Conservation (phyloP, 1,139 yeast genomes). For the Kodamaea sp. region DNA sequence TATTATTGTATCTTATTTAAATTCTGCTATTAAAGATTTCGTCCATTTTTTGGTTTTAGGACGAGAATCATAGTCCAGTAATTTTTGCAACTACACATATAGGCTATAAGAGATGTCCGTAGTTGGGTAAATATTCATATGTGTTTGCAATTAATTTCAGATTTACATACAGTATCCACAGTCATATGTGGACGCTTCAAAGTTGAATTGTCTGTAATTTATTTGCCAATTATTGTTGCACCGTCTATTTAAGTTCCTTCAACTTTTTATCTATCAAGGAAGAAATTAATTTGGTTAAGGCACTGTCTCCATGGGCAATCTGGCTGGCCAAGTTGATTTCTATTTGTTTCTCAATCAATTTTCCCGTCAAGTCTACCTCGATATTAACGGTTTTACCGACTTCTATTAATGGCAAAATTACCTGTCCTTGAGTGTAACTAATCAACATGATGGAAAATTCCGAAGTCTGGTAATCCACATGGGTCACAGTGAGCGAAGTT, state of each 20-base stretch:
- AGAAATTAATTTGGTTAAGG: slow-evolving; percentile 45
- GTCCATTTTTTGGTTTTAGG: no score
- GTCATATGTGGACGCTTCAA: no score
- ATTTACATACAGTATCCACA: not conserved
- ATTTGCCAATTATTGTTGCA: not conserved
- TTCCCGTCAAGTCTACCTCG: slow-evolving; percentile 94
- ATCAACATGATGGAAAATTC: slow-evolving; percentile 88
- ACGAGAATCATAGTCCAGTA: no score
- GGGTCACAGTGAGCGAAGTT: slow-evolving; percentile 86
- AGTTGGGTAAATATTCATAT: no score
- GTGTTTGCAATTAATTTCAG: no score
- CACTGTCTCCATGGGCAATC: slow-evolving; percentile 44
- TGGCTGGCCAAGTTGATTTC: slow-evolving; percentile 56
- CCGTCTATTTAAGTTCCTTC: slow-evolving; percentile 11
- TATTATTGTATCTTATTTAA: no score
- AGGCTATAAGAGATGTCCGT: no score
- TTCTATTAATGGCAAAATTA: slow-evolving; percentile 65
- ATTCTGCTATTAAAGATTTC: no score
- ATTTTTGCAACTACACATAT: no score
- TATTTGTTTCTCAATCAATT: slow-evolving; percentile 85
- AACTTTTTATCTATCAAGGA: slow-evolving; percentile 55
- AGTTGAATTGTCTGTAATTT: not conserved
- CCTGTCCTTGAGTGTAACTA: slow-evolving; percentile 85
- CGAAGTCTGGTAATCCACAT: slow-evolving; percentile 57
- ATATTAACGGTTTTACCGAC: slow-evolving; percentile 74